Conservation (phyloP, 306 rosid genomes). For the Dalbergia cochinchinensis region DNA sequence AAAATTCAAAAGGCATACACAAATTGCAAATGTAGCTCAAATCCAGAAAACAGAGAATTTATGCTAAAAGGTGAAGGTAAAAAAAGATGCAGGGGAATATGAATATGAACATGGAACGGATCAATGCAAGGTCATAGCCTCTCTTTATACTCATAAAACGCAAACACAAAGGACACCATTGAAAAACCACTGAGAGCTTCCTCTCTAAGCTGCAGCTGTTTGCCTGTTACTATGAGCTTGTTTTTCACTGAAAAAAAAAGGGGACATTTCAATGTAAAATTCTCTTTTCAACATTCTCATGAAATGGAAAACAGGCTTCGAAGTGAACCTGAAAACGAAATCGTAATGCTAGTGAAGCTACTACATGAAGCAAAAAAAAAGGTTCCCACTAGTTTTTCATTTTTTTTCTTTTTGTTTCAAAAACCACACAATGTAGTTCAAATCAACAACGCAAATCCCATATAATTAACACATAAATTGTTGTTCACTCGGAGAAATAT, state of each 20-base stretch:
- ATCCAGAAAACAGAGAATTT: background rate
- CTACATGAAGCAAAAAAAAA: background rate
- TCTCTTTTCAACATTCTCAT: background rate
- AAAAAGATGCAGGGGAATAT: background rate
- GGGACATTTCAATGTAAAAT: background rate
- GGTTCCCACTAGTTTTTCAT: background rate
- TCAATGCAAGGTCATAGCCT: background rate
- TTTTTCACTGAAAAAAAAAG: background rate
- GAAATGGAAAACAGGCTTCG: background rate
- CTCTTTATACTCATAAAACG: background rate
- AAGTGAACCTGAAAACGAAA: background rate
- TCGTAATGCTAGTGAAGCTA: background rate
- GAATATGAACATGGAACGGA: background rate
- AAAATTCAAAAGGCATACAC: background rate
- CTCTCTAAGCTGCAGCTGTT: background rate
- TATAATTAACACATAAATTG: background rate
- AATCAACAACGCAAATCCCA: slow-evolving; percentile 17
- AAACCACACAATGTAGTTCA: slow-evolving; percentile 41
- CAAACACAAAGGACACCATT: background rate
- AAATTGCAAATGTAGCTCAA: slow-evolving; percentile 18
- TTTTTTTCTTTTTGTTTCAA: background rate
- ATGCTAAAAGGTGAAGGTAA: background rate
- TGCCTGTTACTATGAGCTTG: background rate
- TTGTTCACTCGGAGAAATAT: slow-evolving; percentile 29
- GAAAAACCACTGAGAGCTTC: background rate